Evolutionary conservation across 768 basidiomycete genomes (phyloP).

Genomic region (Russula ochroleuca): DNA sequence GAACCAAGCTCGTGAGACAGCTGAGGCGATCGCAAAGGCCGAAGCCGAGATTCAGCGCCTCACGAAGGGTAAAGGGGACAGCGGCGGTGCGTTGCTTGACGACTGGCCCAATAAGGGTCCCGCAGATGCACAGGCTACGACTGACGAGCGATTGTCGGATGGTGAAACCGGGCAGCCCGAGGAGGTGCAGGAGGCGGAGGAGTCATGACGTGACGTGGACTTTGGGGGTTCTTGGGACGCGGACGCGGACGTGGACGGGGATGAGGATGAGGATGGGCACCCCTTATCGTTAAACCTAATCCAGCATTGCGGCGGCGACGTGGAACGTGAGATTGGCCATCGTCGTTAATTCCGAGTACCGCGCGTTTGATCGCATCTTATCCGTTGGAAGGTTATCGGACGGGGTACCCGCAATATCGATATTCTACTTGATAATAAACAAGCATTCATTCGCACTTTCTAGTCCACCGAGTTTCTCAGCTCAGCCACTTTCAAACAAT

Average conservation of each 20-base stretch:
- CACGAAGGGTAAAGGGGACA: slow-evolving; percentile 41
- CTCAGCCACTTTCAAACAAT: no score
- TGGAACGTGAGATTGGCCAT: neutral
- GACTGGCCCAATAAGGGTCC: slow-evolving; percentile 39
- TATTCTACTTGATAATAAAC: neutral
- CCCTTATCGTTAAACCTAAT: slow-evolving; percentile 16
- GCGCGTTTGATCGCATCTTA: neutral
- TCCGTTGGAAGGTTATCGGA: slow-evolving; percentile 1
- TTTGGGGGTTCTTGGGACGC: neutral
- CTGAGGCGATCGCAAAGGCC: slow-evolving; percentile 76
- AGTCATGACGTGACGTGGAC: slow-evolving; percentile 14
- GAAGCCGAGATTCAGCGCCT: slow-evolving; percentile 70
- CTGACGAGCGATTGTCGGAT: slow-evolving; percentile 37
- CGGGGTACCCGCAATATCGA: slow-evolving; percentile 7
- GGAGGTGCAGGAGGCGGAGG: slow-evolving; percentile 36
- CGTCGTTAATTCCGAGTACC: slow-evolving; percentile 5
- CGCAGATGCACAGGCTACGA: slow-evolving; percentile 37
- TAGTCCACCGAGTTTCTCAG: no score
- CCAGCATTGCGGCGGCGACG: neutral
- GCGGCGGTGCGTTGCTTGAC: slow-evolving; percentile 32
- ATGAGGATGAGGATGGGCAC: neutral
- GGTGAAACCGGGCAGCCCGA: slow-evolving; percentile 45
- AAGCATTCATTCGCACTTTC: neutral
- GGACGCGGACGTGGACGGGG: neutral
- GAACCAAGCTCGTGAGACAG: slow-evolving; percentile 78